Evolutionary conservation across 179 eudicot species (phyloP).

Genomic region (Silene noctiflora): DNA sequence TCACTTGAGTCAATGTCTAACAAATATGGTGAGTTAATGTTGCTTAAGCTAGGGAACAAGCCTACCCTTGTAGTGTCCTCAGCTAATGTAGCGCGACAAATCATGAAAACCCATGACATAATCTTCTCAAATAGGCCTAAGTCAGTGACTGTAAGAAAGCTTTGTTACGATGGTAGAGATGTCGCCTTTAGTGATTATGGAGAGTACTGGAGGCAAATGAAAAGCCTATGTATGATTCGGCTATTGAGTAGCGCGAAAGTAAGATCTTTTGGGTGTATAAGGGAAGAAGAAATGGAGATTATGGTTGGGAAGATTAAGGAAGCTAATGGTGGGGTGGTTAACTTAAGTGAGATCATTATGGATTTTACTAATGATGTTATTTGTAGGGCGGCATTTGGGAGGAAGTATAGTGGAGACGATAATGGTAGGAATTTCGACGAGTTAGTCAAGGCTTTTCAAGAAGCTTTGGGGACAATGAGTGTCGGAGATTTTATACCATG

Average conservation of each 20-base stretch:
- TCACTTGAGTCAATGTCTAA: slow-evolving; percentile 30
- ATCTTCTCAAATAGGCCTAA: slow-evolving; percentile 19
- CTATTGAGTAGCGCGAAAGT: slow-evolving; percentile 20
- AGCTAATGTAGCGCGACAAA: slow-evolving; percentile 26
- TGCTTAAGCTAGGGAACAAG: slow-evolving; percentile 33
- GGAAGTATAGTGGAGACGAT: slow-evolving; percentile 28
- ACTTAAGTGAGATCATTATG: slow-evolving; percentile 12
- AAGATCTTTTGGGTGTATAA: slow-evolving; percentile 11
- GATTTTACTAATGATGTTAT: slow-evolving; percentile 26
- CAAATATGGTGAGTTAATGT: slow-evolving; percentile 40
- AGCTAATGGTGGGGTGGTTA: background rate
- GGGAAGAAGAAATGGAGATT: slow-evolving; percentile 20
- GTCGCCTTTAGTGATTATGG: slow-evolving; percentile 17
- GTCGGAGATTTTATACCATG: slow-evolving; percentile 39
- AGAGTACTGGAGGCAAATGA: slow-evolving; percentile 33
- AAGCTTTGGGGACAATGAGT: slow-evolving; percentile 25
- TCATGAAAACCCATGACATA: slow-evolving; percentile 27
- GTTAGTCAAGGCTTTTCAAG: slow-evolving; percentile 22
- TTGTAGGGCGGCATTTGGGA: slow-evolving; percentile 47
- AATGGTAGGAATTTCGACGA: slow-evolving; percentile 23
- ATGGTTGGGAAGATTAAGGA: slow-evolving; percentile 7
- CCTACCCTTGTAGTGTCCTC: slow-evolving; percentile 23
- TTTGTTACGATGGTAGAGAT: slow-evolving; percentile 13
- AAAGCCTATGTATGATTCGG: slow-evolving; percentile 14
- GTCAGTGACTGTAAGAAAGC: background rate